phyloP scores from a whole-genome alignment of 2,329 filamentous ascomycete species.

The Nigrograna mackinnonii region DNA sequence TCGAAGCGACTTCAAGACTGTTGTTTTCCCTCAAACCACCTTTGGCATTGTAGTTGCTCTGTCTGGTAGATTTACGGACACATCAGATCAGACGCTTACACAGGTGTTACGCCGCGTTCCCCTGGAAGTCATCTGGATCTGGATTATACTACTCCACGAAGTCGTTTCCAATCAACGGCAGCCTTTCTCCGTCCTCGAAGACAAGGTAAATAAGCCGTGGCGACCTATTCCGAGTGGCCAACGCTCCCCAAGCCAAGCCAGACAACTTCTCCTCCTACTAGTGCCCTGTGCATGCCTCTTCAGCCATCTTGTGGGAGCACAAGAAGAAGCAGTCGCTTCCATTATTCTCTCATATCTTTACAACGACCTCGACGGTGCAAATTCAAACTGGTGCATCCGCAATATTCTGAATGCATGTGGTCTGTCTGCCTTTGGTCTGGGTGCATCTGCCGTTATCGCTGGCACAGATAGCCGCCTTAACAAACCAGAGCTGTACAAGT shows the following conservation, averaged over 20 bases:
- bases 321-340: conserved; percentile 4
- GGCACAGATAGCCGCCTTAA: not conserved
- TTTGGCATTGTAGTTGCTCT: conserved; percentile 8
- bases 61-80: not conserved
- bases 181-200: conserved; percentile 22
- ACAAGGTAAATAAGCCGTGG: conserved; percentile 37
- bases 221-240: conserved; percentile 27
- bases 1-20: conserved; percentile 1
- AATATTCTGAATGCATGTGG: conserved; percentile 29
- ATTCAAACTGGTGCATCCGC: conserved; percentile 21
- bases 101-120: not conserved
- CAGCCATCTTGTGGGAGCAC: conserved; percentile 15
- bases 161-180: conserved; percentile 32
- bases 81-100: not conserved
- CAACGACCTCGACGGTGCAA: conserved; percentile 30
- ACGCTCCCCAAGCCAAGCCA: conserved; percentile 17
- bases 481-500: conserved; percentile 9
- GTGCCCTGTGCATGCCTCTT: conserved; percentile 11
- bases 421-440: conserved; percentile 25
- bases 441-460: conserved; percentile 23
- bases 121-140: conserved; percentile 22
- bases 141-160: conserved; percentile 32
- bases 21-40: conserved; percentile 7
- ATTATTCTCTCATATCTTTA: conserved; percentile 24
- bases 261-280: conserved; percentile 13